phyloP scores from a whole-genome alignment of 2,329 filamentous ascomycete genomes.

The Colletotrichum tropicicola region DNA sequence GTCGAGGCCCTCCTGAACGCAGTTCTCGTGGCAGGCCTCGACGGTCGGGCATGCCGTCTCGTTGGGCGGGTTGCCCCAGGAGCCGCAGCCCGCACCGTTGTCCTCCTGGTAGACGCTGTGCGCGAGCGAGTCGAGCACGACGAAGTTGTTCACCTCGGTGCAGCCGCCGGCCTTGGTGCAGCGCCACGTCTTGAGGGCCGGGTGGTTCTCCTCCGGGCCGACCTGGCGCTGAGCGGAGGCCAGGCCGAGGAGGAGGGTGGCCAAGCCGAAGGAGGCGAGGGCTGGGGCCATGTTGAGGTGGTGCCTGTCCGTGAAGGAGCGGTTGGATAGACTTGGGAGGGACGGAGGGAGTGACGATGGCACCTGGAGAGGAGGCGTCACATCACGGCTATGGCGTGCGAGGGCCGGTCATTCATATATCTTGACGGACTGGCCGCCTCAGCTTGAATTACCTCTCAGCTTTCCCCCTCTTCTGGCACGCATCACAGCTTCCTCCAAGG shows the following conservation, averaged over 20 bases:
- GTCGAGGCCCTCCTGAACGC: slow-evolving; percentile 59
- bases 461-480: neutral
- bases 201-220: slow-evolving; percentile 55
- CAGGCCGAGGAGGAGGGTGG: slow-evolving; percentile 36
- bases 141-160: slow-evolving; percentile 52
- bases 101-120: slow-evolving; percentile 55
- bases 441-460: fast-evolving
- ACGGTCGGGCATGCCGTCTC: slow-evolving; percentile 57
- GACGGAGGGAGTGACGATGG: neutral
- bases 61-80: slow-evolving; percentile 46
- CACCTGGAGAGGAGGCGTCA: neutral
- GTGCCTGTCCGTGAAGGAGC: neutral
- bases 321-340: neutral
- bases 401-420: neutral
- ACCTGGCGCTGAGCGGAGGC: slow-evolving; percentile 49
- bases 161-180: slow-evolving; percentile 61
- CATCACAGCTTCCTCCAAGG: neutral
- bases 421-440: neutral
- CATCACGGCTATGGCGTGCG: neutral
- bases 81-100: slow-evolving; percentile 42
- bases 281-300: slow-evolving; percentile 22
- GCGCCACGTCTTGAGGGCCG: slow-evolving; percentile 58
- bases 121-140: slow-evolving; percentile 58
- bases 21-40: slow-evolving; percentile 61
- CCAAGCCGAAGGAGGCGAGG: slow-evolving; percentile 18